Evolutionary conservation across 1,284 basidiomycete genomes (phyloP), one percentile per base, ranked within the genome.

Genomic region (Heterobasidion occidentale): DNA sequence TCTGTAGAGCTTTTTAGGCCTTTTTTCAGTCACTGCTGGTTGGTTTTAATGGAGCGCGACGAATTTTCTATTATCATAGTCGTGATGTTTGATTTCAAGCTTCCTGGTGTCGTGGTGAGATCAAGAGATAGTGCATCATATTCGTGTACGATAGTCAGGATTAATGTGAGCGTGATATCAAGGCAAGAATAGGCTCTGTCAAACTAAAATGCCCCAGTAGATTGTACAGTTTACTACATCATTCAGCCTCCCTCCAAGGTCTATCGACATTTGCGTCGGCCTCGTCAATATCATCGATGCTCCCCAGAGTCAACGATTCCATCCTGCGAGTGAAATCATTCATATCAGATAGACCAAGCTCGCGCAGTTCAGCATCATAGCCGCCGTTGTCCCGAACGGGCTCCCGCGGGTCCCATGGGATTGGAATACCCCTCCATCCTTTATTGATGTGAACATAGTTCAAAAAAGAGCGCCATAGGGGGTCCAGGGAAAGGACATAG

Each of bases 401-500:
- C 2, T 58, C 70, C 3, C 51, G 46, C 0, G 77, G 72, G 58
- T 81, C 71, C 80, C 80, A 82, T 33, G 70, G 64, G 7, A 78
- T 76, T 11, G 63, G 56, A 49, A 67, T 69, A 2, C 81, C 81
- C 50, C 62, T 70, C 79, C 81, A 84, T 3, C 81, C 81, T 0
- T 78, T 76, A n/a, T 69, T 67, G 20, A 56, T 52, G 59, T 78
- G 65, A 12, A 82, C 68, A 60, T 75, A 81, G 59, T 79, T 80
- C 58, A 84, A 65, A 68, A 81, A 83, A 0, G 63, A 64, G 3
- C 79, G 72, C 81, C 81, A 83, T 11, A 81, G 66, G 0, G 79
- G 79, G 58, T 84, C 81, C n/a, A 83, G 69, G 0, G 75, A 74
- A 0, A 86, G 75, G 9, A 84, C 74, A 9, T 68, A 65, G 0